A percentile compares a stretch with the other conserved stretches of the same genome.
Evolutionary conservation across 2,329 filamentous ascomycete species (phyloP).

Genomic region (Claviceps paspali): DNA sequence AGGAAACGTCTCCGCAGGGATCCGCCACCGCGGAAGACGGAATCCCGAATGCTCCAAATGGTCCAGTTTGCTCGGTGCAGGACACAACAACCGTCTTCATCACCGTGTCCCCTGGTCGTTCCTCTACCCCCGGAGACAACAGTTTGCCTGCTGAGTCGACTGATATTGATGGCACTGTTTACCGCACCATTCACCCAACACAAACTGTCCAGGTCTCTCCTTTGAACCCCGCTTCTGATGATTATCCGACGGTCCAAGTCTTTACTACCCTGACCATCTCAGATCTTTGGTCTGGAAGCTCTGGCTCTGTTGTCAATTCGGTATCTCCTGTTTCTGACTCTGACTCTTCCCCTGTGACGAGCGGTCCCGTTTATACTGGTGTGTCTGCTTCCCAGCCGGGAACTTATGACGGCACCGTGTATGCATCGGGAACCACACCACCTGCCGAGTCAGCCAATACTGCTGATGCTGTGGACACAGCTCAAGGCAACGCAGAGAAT

Average conservation of each 20-base stretch:
- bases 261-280: slow-evolving; percentile 22
- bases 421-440: slow-evolving; percentile 7
- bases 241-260: slow-evolving; percentile 10
- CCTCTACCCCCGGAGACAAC: slow-evolving; percentile 8
- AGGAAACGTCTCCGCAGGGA: slow-evolving; percentile 3
- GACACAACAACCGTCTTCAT: slow-evolving; percentile 31
- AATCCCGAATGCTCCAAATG: slow-evolving; percentile 3
- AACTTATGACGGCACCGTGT: slow-evolving; percentile 7
- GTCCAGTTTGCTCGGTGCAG: slow-evolving; percentile 23
- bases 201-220: slow-evolving; percentile 14
- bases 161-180: slow-evolving; percentile 9
- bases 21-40: slow-evolving; percentile 4
- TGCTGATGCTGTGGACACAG: slow-evolving; percentile 6
- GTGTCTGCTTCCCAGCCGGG: slow-evolving; percentile 8
- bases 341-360: slow-evolving; percentile 7
- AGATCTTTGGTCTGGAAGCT: slow-evolving; percentile 17
- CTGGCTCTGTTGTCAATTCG: slow-evolving; percentile 5
- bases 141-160: slow-evolving; percentile 5
- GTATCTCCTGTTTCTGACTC: background rate
- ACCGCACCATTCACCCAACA: slow-evolving; percentile 12
- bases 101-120: slow-evolving; percentile 24
- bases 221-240: slow-evolving; percentile 6
- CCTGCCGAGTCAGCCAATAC: slow-evolving; percentile 7
- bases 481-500: slow-evolving; percentile 4
- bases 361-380: slow-evolving; percentile 7